Evolutionary conservation across 176 grass and related monocot genomes (phyloP).

Genomic region (Zea luxurians): DNA sequence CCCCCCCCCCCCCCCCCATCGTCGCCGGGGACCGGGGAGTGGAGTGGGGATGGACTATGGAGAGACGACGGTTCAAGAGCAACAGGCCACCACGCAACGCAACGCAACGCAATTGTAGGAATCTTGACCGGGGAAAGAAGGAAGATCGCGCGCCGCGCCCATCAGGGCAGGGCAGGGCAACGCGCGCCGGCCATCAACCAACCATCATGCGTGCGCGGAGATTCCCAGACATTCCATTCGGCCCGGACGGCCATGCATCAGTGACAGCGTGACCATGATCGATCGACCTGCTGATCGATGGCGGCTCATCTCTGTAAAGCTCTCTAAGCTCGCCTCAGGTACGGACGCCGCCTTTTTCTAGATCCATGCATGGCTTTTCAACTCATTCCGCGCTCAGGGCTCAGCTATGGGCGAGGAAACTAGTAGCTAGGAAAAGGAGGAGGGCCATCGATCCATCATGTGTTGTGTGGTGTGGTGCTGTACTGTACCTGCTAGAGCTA

Average conservation of each 20-base stretch:
- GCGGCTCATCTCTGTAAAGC: background rate
- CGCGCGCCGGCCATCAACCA: slow-evolving; percentile 38
- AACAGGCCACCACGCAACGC: background rate
- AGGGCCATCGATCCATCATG: too few relatives aligned
- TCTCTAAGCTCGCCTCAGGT: background rate
- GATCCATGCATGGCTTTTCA: slow-evolving; percentile 9
- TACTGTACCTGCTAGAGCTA: slow-evolving; percentile 23
- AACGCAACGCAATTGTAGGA: slow-evolving; percentile 43
- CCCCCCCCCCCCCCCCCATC: background rate
- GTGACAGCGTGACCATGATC: background rate
- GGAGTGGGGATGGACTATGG: background rate
- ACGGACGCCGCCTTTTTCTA: slow-evolving; percentile 30
- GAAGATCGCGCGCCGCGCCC: slow-evolving; percentile 16
- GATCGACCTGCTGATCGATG: background rate
- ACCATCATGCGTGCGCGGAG: slow-evolving; percentile 38
- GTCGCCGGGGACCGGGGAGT: background rate
- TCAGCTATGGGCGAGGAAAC: too few relatives aligned
- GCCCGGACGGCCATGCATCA: too few relatives aligned
- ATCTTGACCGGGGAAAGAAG: slow-evolving; percentile 57
- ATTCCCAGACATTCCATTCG: slow-evolving; percentile 35
- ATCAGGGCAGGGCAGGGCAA: slow-evolving; percentile 9
- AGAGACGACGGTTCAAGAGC: background rate
- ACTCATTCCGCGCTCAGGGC: background rate
- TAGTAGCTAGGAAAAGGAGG: too few relatives aligned
- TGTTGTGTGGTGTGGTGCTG: too few relatives aligned